These are phyloP conservation scores for Cercophora samala DNA, from an alignment of 495 filamentous ascomycete species.

Conservation along the genomic window DNA sequence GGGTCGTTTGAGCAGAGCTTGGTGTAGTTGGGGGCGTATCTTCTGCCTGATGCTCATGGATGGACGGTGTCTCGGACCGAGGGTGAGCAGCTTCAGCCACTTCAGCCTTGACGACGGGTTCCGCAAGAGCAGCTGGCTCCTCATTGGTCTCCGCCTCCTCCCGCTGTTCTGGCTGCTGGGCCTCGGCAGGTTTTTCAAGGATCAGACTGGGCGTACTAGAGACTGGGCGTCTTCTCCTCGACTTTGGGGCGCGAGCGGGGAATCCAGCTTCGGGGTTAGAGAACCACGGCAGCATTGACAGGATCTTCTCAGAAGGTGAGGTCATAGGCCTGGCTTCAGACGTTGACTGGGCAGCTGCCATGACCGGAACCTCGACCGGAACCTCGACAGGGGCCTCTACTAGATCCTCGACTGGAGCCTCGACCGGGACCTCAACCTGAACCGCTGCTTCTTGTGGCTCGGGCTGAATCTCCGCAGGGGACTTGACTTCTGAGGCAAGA, in stretches of 20 bases:
- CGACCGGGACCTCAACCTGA: not conserved
- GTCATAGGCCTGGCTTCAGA: not conserved
- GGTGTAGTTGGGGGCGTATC: slow-evolving; percentile 65
- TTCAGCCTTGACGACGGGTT: slow-evolving; percentile 25
- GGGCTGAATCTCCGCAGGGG: not conserved
- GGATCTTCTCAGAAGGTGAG: not conserved
- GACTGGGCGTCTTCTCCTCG: slow-evolving; percentile 25
- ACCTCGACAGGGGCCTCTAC: not conserved
- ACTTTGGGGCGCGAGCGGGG: slow-evolving; percentile 48
- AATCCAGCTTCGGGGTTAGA: slow-evolving; percentile 66
- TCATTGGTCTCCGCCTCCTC: slow-evolving; percentile 13
- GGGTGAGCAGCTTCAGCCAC: slow-evolving; percentile 30
- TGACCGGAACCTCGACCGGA: too few relatives aligned
- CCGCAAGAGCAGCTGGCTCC: slow-evolving; percentile 32
- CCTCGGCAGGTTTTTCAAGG: not conserved
- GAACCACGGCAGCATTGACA: slow-evolving; percentile 67
- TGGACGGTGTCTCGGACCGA: slow-evolving; percentile 64
- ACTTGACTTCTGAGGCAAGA: not conserved
- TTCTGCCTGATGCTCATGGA: slow-evolving; percentile 65
- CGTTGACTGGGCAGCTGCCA: not conserved
- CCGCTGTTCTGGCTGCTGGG: slow-evolving; percentile 35
- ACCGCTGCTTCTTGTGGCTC: not conserved
- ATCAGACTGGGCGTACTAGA: not conserved
- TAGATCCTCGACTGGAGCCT: not conserved
- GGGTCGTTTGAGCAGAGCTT: slow-evolving; percentile 52